phyloP scores from a whole-genome alignment of 345 rosid genomes.

The Crucihimalaya himalaica region DNA sequence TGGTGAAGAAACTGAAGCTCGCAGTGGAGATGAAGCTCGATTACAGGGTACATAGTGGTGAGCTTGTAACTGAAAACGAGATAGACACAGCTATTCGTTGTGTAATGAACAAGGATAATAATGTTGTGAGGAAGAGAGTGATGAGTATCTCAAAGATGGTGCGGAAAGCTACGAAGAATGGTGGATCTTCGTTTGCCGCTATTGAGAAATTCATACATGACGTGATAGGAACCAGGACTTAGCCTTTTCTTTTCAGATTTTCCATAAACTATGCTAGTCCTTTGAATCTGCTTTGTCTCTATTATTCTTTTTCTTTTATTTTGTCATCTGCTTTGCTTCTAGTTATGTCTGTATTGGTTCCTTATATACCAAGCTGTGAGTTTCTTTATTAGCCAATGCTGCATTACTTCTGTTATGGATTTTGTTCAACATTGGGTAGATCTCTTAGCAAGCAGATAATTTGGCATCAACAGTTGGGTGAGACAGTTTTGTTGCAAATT shows the following conservation, averaged over 20 bases:
- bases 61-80: constrained; percentile 38
- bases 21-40: constrained; percentile 33
- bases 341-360: not conserved
- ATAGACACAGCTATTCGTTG: constrained; percentile 31
- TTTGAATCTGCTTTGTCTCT: too few species aligned
- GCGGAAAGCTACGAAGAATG: constrained; percentile 19
- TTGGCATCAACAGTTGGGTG: constrained; percentile 36
- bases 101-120: constrained; percentile 31
- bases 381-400: not conserved
- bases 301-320: too few species aligned
- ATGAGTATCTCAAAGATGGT: constrained; percentile 27
- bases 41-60: constrained; percentile 22
- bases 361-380: not conserved
- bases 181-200: constrained; percentile 34
- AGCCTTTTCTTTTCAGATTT: not conserved
- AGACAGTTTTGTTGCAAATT: constrained; percentile 53
- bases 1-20: constrained; percentile 38
- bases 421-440: not conserved
- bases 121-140: constrained; percentile 35
- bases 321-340: not conserved
- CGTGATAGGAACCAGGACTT: not conserved
- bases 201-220: not conserved
- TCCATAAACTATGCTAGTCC: not conserved
- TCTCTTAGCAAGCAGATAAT: not conserved
- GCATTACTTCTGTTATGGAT: not conserved